Base-by-base conservation (phyloP, 2,329 filamentous ascomycete genomes). In the Xylaria sp. region DNA sequence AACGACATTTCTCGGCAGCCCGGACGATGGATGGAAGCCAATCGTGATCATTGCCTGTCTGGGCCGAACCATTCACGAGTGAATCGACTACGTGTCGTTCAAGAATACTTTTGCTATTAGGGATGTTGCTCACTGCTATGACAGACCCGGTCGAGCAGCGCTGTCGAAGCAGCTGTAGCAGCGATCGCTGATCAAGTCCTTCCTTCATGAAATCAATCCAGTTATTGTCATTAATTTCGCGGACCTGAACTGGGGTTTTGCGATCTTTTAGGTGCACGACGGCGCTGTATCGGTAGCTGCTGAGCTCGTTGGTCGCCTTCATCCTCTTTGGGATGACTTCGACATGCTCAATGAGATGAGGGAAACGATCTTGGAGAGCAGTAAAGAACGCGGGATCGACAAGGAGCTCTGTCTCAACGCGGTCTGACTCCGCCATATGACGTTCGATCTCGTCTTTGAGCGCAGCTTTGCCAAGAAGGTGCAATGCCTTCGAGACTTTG, bases 331-430 rank as follows among this genome's bases (percentile, higher is more conserved):
- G 58, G 37, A 63, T 44, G 32, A 67, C 56, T 46, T 67, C 65
- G 18, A 67, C 65, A 58, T 67, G 65, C 28, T 52, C 41, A 54
- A 67, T 20, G 23, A 59, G 20, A n/a, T 57, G 15, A 39, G 65
- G 52, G 2, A 63, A 37, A 1, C 7, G 23, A 34, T 67, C 28
- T n/a, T 20, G 9, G 15, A 67, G 41, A 20, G 58, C n/a, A 3
- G 65, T 67, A 25, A 67, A 67, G 18, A 67, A 67, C 2, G 51
- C 58, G 39, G 65, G 58, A 37, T 67, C 65, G 5, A 67, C 50
- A 15, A 67, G 65, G n/a, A 67, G n/a, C 52, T 67, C 65, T 34
- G 34, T 18, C 44, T 67, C 65, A 5, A 44, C 25, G n/a, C 52
- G 50, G n/a, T 67, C 58, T 2, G 52, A 20, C n/a, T 56, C 59